Conservation (phyloP, 768 basidiomycete species). For the Termitomyces sp. region DNA sequence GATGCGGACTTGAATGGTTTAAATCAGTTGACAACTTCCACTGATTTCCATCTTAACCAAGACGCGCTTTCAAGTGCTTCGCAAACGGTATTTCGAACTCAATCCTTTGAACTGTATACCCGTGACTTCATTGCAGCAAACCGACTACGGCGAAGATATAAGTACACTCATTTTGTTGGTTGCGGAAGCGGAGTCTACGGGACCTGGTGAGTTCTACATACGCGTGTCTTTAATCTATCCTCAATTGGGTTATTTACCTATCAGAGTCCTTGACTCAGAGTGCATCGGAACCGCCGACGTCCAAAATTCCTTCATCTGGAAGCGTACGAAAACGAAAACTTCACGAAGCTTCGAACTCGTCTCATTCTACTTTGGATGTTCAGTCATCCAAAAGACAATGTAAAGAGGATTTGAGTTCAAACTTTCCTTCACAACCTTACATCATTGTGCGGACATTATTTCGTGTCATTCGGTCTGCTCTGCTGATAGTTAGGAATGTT, state of each 20-base stretch:
- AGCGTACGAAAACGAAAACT: conserved; percentile 28
- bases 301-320: conserved; percentile 14
- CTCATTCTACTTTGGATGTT: background rate
- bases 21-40: background rate
- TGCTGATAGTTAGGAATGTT: background rate
- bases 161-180: background rate
- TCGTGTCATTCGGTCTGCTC: background rate
- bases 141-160: conserved; percentile 11
- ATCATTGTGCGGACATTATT: conserved; percentile 15
- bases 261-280: conserved; percentile 3
- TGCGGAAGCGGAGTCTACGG: background rate
- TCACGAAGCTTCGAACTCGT: background rate
- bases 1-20: background rate
- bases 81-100: background rate
- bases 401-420: background rate
- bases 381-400: conserved; percentile 7
- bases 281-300: conserved; percentile 15
- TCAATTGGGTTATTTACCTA: background rate
- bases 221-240: background rate
- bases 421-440: conserved; percentile 7
- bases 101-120: background rate
- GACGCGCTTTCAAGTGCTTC: conserved; percentile 3
- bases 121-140: conserved; percentile 3
- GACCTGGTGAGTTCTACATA: background rate
- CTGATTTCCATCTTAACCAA: background rate